Conservation (phyloP, 148 eudicot species). For the Arbutus unedo region DNA sequence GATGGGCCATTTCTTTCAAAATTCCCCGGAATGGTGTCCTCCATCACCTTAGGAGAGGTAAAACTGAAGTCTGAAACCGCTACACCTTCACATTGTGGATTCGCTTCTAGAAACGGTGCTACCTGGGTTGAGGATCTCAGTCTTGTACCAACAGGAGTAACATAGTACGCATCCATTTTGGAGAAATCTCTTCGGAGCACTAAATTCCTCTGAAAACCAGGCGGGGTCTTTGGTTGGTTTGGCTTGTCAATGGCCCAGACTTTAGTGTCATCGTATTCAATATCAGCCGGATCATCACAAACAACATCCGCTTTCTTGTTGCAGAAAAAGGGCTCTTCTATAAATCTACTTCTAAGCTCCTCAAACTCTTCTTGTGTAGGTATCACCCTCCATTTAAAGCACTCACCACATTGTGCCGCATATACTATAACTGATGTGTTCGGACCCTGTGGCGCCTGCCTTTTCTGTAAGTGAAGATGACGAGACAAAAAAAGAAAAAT, state of each 20-base stretch:
- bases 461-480: background rate
- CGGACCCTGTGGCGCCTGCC: background rate
- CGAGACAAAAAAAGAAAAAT: background rate
- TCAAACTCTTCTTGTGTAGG: slow-evolving; percentile 60
- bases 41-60: slow-evolving; percentile 48
- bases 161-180: slow-evolving; percentile 56
- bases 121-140: slow-evolving; percentile 39
- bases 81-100: slow-evolving; percentile 38
- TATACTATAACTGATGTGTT: slow-evolving; percentile 21
- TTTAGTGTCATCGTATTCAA: slow-evolving; percentile 51
- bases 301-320: slow-evolving; percentile 33
- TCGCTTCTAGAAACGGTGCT: slow-evolving; percentile 35
- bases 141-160: slow-evolving; percentile 48
- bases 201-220: slow-evolving; percentile 51
- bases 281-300: slow-evolving; percentile 60
- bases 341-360: slow-evolving; percentile 46
- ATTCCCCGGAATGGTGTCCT: slow-evolving; percentile 45
- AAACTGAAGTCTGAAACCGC: slow-evolving; percentile 51
- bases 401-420: slow-evolving; percentile 60
- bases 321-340: slow-evolving; percentile 58
- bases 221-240: slow-evolving; percentile 59
- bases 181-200: slow-evolving; percentile 56
- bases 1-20: slow-evolving; percentile 24
- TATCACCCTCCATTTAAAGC: slow-evolving; percentile 72
- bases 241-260: slow-evolving; percentile 72